Base-by-base conservation (phyloP, 352 stramenopile species). In the Globisporangium spinosum region DNA sequence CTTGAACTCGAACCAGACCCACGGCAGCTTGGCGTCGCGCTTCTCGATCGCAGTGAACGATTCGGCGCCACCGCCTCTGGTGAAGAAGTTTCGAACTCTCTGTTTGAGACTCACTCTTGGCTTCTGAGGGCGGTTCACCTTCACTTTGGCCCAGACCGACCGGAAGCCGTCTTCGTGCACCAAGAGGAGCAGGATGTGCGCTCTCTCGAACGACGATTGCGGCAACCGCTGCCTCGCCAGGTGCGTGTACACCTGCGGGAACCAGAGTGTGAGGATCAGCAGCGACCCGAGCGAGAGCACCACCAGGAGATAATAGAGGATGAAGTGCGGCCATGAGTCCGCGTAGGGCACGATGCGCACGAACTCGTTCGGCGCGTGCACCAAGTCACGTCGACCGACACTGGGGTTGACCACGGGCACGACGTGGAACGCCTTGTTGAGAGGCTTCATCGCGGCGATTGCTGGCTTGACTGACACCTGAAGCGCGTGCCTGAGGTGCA, bases 1-100 rank as follows among this genome's bases (percentile, higher is more conserved):
- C 74, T 87, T 89, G 70, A 85, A 90, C 66, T 87, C 79, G 65
- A 91, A 90, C 79, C 80, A 89, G 35, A 82, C 40, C 70, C 75
- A n/a, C n/a, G n/a, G n/a, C n/a, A n/a, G n/a, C 45, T 80, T 80
- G 12, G 59, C 34, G 9, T 51, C 43, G 17, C 64, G 58, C 12
- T 77, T 60, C 12, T 79, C 63, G 34, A 8, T 51, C 29, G n/a
- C 43, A 10, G 20, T 49, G 35, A 47, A 56, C 13, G 57, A 58
- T 8, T 51, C 43, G 43, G 17, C 43, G 43, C 17, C 43, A 9
- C 15, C 40, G 40, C 40, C 3, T 49, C 40, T 49, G 40, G 13
- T n/a, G 15, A 49, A 51, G 17, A 51, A 23, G 17, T 51, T 51
- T 51, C 5, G 15, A 20, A 51, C 6, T 51, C 43, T 51, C 6